phyloP scores from a whole-genome alignment of 192 early-diverging fungal genomes.

The Entomortierella parvispora region DNA sequence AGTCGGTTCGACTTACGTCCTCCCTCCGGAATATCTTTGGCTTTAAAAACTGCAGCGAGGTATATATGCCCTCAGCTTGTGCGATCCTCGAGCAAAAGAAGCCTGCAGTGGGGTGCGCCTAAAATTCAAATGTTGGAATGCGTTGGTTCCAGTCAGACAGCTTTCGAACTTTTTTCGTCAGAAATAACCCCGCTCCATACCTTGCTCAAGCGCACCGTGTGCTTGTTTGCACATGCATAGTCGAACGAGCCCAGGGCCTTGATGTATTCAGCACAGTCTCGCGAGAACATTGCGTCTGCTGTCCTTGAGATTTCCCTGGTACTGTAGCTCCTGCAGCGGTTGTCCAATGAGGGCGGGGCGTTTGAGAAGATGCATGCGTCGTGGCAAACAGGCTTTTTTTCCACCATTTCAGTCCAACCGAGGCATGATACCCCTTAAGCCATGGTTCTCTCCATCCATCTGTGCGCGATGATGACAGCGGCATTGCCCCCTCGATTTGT shows the following conservation, averaged over 20 bases:
- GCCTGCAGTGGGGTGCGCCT: conserved; percentile 31
- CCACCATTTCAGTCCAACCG: too few species aligned
- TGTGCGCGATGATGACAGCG: too few species aligned
- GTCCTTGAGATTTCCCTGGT: too few species aligned
- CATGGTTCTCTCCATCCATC: too few species aligned
- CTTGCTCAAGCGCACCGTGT: conserved; percentile 47
- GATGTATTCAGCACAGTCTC: conserved; percentile 43
- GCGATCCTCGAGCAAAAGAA: conserved; percentile 43
- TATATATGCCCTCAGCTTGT: conserved; percentile 39
- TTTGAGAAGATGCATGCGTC: too few species aligned
- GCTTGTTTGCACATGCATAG: conserved; percentile 58
- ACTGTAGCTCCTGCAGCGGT: too few species aligned
- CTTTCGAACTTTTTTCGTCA: neutral
- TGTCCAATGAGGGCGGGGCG: too few species aligned
- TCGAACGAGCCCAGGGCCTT: conserved; percentile 62
- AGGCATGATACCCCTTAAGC: too few species aligned
- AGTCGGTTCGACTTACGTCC: conserved; percentile 25
- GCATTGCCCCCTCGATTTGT: neutral
- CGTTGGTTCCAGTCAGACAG: neutral
- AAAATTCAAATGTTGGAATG: neutral
- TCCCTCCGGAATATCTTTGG: conserved; percentile 45
- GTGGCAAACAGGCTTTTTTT: too few species aligned
- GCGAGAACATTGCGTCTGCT: conserved; percentile 23
- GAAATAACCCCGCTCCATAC: conserved; percentile 14
- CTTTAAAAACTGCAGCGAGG: conserved; percentile 42